Base-by-base conservation (phyloP, 2,329 filamentous ascomycete genomes). In the Calonectria montana region DNA sequence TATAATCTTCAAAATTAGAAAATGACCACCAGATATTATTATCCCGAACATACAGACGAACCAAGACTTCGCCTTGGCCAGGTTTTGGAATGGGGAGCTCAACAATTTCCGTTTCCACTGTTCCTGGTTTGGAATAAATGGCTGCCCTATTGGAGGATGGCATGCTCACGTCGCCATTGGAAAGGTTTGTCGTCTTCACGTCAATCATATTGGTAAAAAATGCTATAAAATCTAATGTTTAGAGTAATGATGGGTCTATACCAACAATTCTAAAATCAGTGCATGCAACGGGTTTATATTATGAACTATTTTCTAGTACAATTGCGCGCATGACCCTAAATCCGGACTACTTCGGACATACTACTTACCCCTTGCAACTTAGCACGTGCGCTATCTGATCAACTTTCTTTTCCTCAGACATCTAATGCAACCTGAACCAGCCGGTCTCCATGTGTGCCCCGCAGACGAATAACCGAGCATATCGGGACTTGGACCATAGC, bases 21-120 rank as follows among this genome's bases (percentile, higher is more conserved):
- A 39, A 2, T 5, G 3, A 16, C 16, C 6, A 23, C 16, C 0
- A 27, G 5, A 39, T 1, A 25, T 0, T 27, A 3, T 8, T 2
- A 12, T 3, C 25, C 5, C 0, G 7, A 31, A 31, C 66, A 62
- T 35, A 69, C 70, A 72, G n/a, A 9, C 70, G 59, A 39, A 72
- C 70, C 2, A 72, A 47, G 7, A 72, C 61, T 31, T 72, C 61
- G 4, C 66, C 65, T 3, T 29, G 35, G 10, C 61, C 70, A 2
- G 70, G 70, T 12, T 69, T 13, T 8, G 65, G 66, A 2, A 72
- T 65, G 15, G 70, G 62, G 1, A 72, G 37, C 15, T 65, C 59
- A 5, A 72, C 53, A 16, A 72, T n/a, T 25, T 72, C 65, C 2
- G 66, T 72, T 16, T 53, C 45, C 12, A 63, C 16, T 12, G 70